Base-by-base conservation (phyloP, 2,329 filamentous ascomycete genomes). In the Neophaeococcomyces mojaviensis region DNA sequence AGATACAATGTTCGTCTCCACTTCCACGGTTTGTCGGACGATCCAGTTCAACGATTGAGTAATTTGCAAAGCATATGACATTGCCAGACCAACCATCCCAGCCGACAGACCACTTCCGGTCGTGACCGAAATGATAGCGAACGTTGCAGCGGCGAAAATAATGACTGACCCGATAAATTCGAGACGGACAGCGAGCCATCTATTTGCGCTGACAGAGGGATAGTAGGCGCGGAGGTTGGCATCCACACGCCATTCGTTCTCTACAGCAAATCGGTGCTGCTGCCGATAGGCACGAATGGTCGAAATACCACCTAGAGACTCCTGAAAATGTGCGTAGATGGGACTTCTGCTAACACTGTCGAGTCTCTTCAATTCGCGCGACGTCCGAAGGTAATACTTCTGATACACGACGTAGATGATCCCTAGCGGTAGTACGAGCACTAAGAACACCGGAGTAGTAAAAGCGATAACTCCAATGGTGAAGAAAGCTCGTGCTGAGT, bases 1-100 rank as follows among this genome's bases (percentile, higher is more conserved):
- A 8, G 90, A 95, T 37, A 98, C 90, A 60, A 98, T 98, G 67
- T 98, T 98, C n/a, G 90, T 97, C 73, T 98, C 94, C n/a, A 98
- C 92, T 67, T 98, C 94, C 28, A 98, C 92, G 0, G 89, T 96
- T 68, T 98, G 92, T 49, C 94, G 82, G 42, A 98, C 92, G 60
- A 98, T 96, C 92, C 92, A 98, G 72, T 97, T 98, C 59, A 98
- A 77, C 30, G 89, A 95, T 56, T 90, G 86, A 1, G 92, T 98
- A 61, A 98, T 97, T 69, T 96, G 88, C 53, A 98, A 77, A 32
- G 89, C 92, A 68, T 97, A 96, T 38, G 90, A 95, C 88, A 98
- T 95, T 53, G 86, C 81, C 59, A 98, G 73, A 71, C 94, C 94
- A 43, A 97, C 89, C 67, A 81, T 72, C 48, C 92, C 92, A 6